Conservation (phyloP, 2,329 filamentous ascomycete species). For the Coniochaeta hoffmannii region DNA sequence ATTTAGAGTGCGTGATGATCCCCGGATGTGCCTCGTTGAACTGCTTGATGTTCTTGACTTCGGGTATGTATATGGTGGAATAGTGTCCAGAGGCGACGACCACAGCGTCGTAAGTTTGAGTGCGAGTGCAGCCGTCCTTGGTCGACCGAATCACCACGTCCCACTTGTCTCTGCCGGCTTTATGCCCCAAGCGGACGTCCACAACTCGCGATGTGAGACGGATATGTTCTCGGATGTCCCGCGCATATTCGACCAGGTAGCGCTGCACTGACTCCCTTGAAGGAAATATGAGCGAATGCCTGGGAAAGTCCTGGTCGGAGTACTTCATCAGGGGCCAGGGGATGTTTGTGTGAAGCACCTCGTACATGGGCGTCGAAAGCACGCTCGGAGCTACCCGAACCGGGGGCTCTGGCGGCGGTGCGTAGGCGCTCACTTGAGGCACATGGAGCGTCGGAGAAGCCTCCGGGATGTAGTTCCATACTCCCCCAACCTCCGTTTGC, state of each 20-base stretch:
- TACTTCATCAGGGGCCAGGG: constrained; percentile 75
- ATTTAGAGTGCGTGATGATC: constrained; percentile 67
- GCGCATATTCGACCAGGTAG: constrained; percentile 68
- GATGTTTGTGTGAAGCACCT: constrained; percentile 79
- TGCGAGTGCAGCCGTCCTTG: constrained; percentile 27
- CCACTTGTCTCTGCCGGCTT: constrained; percentile 47
- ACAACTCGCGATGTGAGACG: constrained; percentile 63
- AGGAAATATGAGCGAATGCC: constrained; percentile 65
- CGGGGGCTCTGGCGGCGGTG: constrained; percentile 56
- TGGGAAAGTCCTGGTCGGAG: constrained; percentile 60
- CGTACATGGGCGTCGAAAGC: constrained; percentile 81
- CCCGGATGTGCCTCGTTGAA: constrained; percentile 55
- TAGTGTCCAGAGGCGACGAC: constrained; percentile 73
- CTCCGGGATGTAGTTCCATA: constrained; percentile 71
- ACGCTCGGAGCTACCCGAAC: constrained; percentile 45
- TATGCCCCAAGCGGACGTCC: constrained; percentile 39
- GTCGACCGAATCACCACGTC: constrained; percentile 47
- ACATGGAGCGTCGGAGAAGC: constrained; percentile 42
- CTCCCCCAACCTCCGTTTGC: constrained; percentile 65
- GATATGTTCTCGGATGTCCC: constrained; percentile 60
- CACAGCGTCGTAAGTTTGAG: constrained; percentile 61
- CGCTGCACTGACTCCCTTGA: constrained; percentile 60
- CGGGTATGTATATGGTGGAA: constrained; percentile 59
- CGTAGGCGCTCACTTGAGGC: constrained; percentile 62
- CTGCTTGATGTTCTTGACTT: constrained; percentile 48